These are phyloP conservation scores for Escovopsis sp. DNA, from an alignment of 2,329 filamentous ascomycete genomes.

Conservation along the genomic window DNA sequence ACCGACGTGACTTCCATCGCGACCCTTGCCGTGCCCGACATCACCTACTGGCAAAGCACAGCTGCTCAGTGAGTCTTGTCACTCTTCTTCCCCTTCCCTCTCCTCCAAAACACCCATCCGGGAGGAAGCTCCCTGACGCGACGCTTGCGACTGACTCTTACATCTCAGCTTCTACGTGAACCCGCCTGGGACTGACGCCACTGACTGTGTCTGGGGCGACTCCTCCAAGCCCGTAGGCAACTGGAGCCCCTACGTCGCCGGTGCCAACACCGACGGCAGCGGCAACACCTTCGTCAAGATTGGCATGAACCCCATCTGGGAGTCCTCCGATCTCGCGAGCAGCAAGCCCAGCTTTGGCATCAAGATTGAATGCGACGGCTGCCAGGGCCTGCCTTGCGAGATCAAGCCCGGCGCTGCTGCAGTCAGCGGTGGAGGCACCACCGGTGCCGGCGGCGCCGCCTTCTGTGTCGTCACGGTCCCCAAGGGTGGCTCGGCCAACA, in stretches of 20 bases:
- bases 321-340: conserved; percentile 37
- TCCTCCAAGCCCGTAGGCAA: conserved; percentile 50
- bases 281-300: conserved; percentile 63
- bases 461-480: conserved; percentile 70
- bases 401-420: conserved; percentile 48
- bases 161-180: conserved; percentile 59
- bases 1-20: conserved; percentile 45
- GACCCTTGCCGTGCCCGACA: conserved; percentile 56
- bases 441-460: conserved; percentile 50
- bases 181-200: conserved; percentile 48
- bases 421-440: conserved; percentile 44
- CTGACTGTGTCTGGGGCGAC: conserved; percentile 60
- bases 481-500: conserved; percentile 48
- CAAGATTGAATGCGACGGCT: conserved; percentile 55
- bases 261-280: conserved; percentile 51
- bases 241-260: conserved; percentile 64
- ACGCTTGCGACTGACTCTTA: not conserved
- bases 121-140: too few species aligned
- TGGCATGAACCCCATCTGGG: conserved; percentile 64
- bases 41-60: conserved; percentile 56
- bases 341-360: conserved; percentile 51
- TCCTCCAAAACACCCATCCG: too few species aligned
- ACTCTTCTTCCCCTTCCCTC: too few species aligned
- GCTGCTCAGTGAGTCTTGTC: conserved; percentile 62
- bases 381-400: conserved; percentile 60